Evolutionary conservation across 164 flowering plant species (phyloP).

Genomic region (Berberis vulgaris): DNA sequence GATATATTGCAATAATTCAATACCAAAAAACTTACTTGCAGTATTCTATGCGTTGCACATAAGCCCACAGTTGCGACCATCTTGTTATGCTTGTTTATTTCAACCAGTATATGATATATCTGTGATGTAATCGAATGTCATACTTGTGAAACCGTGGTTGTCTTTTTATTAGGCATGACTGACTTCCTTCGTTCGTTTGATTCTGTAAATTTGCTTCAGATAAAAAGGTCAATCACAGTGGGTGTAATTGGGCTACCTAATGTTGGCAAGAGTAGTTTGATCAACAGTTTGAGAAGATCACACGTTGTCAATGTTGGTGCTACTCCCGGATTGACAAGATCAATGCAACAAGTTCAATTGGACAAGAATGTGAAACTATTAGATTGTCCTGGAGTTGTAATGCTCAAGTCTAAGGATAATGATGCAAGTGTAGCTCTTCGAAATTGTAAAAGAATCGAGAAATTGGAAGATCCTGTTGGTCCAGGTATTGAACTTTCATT

Average conservation of each 20-base stretch:
- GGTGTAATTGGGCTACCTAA: conserved; percentile 93
- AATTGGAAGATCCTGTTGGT: conserved; percentile 73
- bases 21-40: too few relatives aligned
- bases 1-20: too few relatives aligned
- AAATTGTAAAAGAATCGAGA: conserved; percentile 95
- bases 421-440: conserved; percentile 78
- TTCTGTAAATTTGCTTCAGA: conserved; percentile 28
- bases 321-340: conserved; percentile 91
- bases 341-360: conserved; percentile 93
- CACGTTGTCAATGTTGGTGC: conserved; percentile 94
- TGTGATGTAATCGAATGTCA: too few relatives aligned
- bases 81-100: too few relatives aligned
- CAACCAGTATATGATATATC: too few relatives aligned
- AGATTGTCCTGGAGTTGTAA: conserved; percentile 99
- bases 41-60: too few relatives aligned
- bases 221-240: conserved; percentile 82
- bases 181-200: too few relatives aligned
- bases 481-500: conserved; percentile 50
- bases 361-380: conserved; percentile 87
- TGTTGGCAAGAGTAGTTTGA: conserved; percentile 97
- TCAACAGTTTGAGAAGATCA: conserved; percentile 85
- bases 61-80: too few relatives aligned
- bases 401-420: conserved; percentile 61
- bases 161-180: too few relatives aligned
- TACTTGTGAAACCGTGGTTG: too few relatives aligned